Evolutionary conservation across 345 rosid genomes (phyloP), one percentile per base, ranked within the genome.

Genomic region (Salix arbutifolia): DNA sequence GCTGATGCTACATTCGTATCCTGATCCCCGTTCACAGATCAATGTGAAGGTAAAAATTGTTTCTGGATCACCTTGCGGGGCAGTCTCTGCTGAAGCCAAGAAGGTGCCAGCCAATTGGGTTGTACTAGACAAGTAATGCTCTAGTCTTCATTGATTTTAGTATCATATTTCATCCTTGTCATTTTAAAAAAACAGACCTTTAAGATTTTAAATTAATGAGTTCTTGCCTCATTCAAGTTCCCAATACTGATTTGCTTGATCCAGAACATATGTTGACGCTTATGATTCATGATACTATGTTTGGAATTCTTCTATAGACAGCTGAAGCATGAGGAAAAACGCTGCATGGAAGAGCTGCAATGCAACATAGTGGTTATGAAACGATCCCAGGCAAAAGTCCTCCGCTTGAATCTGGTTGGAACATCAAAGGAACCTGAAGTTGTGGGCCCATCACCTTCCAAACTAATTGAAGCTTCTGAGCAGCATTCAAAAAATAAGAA

Each of bases 301-400:
- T 70, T 79, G 62, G 38, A 26, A 62, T 79, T 72, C 76, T 78
- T 77, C 76, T 76, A 26, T 83, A 96, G 98, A 77, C 97, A 96
- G 76, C 90, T 96, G 65, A 96, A 87, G 80, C 82, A 86, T 0
- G 99, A 96, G 83, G 99, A 89, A 84, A 94, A 89, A 80, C 71
- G 88, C 71, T 92, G 98, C 89, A 91, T 91, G 87, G 99, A 96
- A 77, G 98, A 94, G 82, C 83, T 96, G 80, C 97, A 96, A 65
- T 96, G 99, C 81, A 96, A 96, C 89, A 94, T 96, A 80, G 97
- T 92, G 81, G 94, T 89, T 46, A 94, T 94, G 92, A 96, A 92
- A 85, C 94, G 90, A 60, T 90, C 98, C 71, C 97, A 90, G 75
- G 90, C 97, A 0, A 94, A 96, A 86, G 92, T 96, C 80, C 89